Evolutionary conservation across 2,329 filamentous ascomycete genomes (phyloP).

Genomic region (Epichloe elymi): DNA sequence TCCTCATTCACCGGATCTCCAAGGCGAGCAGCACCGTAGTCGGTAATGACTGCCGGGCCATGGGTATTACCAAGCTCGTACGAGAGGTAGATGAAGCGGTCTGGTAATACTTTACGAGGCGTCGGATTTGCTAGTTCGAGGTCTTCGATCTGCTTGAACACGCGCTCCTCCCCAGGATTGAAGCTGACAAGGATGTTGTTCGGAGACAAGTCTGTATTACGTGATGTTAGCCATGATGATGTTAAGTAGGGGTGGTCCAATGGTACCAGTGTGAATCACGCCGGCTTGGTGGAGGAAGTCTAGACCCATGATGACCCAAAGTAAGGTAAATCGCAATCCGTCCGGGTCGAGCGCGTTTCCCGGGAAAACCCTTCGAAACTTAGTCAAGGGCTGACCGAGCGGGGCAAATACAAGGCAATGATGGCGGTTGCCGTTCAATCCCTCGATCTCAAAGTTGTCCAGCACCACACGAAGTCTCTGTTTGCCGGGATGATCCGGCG

Average conservation of each 20-base stretch:
- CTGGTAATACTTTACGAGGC: slow-evolving; percentile 14
- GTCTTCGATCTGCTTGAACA: slow-evolving; percentile 8
- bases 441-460: too few species aligned
- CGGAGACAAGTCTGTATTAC: slow-evolving; percentile 12
- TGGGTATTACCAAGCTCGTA: slow-evolving; percentile 12
- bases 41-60: slow-evolving; percentile 13
- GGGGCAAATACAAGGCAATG: too few species aligned
- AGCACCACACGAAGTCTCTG: too few species aligned
- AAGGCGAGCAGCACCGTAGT: slow-evolving; percentile 17
- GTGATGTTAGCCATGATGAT: not conserved
- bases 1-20: slow-evolving; percentile 1
- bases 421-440: too few species aligned
- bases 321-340: slow-evolving; percentile 8
- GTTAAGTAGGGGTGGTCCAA: not conserved
- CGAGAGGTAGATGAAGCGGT: slow-evolving; percentile 16
- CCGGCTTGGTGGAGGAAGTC: slow-evolving; percentile 10
- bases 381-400: slow-evolving; percentile 5
- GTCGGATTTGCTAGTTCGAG: slow-evolving; percentile 8
- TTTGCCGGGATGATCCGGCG: too few species aligned
- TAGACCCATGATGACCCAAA: slow-evolving; percentile 4
- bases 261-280: slow-evolving; percentile 11
- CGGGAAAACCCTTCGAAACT: slow-evolving; percentile 12
- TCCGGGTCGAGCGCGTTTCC: slow-evolving; percentile 13
- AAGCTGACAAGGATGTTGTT: slow-evolving; percentile 15
- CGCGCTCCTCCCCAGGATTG: slow-evolving; percentile 2